These are phyloP conservation scores for Erysiphe neolycopersici DNA, from an alignment of 2,329 filamentous ascomycete species.

Conservation along the genomic window DNA sequence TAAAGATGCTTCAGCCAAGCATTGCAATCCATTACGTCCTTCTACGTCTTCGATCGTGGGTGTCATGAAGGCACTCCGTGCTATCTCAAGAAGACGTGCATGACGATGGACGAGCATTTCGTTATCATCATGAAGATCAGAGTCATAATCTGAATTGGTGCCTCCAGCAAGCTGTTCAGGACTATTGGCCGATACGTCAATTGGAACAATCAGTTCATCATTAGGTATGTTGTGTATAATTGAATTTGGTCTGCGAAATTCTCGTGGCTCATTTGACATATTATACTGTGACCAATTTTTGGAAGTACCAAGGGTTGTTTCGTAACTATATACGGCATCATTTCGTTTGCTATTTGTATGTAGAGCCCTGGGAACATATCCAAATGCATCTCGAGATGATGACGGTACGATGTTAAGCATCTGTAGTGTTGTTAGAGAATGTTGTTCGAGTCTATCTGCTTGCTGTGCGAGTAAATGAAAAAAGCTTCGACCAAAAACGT, in stretches of 20 bases:
- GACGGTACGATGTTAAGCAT: background rate
- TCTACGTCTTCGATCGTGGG: slow-evolving; percentile 3
- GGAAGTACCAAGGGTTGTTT: background rate
- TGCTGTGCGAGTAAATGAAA: slow-evolving; percentile 1
- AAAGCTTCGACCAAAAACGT: slow-evolving; percentile 3
- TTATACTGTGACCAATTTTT: background rate
- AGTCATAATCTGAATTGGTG: background rate
- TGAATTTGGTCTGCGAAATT: slow-evolving; percentile 1
- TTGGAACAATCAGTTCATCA: background rate
- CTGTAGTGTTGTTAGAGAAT: slow-evolving; percentile 1
- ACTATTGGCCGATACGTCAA: background rate
- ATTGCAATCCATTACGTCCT: slow-evolving; percentile 5
- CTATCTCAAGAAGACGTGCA: slow-evolving; percentile 1
- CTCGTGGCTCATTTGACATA: background rate
- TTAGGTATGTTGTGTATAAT: slow-evolving; percentile 1
- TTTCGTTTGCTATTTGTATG: background rate
- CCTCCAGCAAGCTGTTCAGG: background rate
- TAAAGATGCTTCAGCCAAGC: slow-evolving; percentile 3
- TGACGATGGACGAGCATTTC: slow-evolving; percentile 1
- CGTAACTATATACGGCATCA: background rate
- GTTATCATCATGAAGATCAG: background rate
- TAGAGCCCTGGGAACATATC: background rate
- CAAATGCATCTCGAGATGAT: slow-evolving; percentile 1
- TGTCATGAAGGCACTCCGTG: background rate
- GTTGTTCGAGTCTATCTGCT: background rate